Evolutionary conservation across 305 asterid genomes (phyloP), one percentile per base, ranked within the genome.

Genomic region (Plantago lanceolata): DNA sequence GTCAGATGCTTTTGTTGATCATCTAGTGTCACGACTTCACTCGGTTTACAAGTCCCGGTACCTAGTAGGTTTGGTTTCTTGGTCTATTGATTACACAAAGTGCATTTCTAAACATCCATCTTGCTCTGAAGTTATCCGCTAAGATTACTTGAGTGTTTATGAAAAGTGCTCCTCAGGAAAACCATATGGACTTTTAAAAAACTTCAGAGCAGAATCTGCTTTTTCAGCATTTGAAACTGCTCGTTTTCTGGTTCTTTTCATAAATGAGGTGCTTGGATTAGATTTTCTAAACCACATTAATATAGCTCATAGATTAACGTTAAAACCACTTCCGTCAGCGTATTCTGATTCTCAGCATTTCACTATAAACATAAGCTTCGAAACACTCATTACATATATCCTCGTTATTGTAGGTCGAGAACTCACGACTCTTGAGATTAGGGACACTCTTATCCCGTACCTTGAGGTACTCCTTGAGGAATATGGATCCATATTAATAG

Each of bases 351-450:
- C 33, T 26, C 18, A 26, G 33, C 59, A 53, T 55, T 55, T 28
- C 59, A 54, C 29, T 52, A 24, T 12, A 40, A 26, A 55, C 61
- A 56, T 45, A 40, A 40, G 15, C 45, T 40, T 40, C 14, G 45
- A 40, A 40, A 40, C 14, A 40, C 45, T 40, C 45, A 40, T 40
- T 40, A 12, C 45, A 40, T 40, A 40, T 40, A 12, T 9, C 45
- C 45, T 40, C 11, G 15, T 48, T 33, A 43, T 69, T 71, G 68
- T 79, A 92, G 98, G 98, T 47, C 82, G 96, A 51, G 96, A 92
- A 76, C 96, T 92, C 68, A 86, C 98, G 40, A 89, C 96, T 24
- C 86, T 85, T 48, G 96, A 92, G 81, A 92, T 92, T 59, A 79
- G 96, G 72, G 96, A 89, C 33, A 87, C 98, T 69, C 96, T 92